These are phyloP conservation scores for Coprinopsis cinerea DNA, from an alignment of 768 basidiomycete genomes.

Conservation along the genomic window DNA sequence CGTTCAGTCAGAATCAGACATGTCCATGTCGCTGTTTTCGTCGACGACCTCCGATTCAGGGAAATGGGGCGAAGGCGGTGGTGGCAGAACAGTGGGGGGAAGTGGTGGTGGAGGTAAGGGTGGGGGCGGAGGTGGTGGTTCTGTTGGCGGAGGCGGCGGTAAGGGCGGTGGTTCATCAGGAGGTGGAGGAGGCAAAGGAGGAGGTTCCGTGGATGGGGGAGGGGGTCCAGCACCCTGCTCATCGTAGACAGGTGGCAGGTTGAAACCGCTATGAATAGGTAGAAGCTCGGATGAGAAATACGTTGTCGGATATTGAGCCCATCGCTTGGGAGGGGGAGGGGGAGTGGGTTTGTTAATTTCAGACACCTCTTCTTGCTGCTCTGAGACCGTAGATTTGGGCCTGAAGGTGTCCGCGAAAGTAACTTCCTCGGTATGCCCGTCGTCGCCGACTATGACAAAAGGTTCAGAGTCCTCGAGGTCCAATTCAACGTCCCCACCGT, in stretches of 20 bases:
- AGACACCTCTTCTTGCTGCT: neutral
- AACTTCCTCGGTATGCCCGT: conserved; percentile 33
- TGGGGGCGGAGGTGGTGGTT: conserved; percentile 11
- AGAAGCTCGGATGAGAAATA: conserved; percentile 56
- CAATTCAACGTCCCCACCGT: conserved; percentile 21
- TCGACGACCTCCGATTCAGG: conserved; percentile 10
- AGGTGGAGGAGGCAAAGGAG: conserved; percentile 7
- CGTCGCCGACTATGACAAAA: conserved; percentile 29
- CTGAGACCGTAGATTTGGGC: neutral
- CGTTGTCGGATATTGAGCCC: conserved; percentile 58
- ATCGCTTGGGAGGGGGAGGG: conserved; percentile 28
- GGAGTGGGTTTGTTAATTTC: neutral
- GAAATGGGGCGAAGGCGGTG: conserved; percentile 7
- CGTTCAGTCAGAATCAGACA: conserved; percentile 30
- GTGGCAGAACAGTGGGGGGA: conserved; percentile 13
- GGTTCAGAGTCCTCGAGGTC: conserved; percentile 17
- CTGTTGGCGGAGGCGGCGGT: conserved; percentile 10
- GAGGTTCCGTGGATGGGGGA: conserved; percentile 8
- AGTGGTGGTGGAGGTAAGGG: neutral
- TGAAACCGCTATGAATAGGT: conserved; percentile 40
- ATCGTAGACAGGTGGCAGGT: conserved; percentile 27
- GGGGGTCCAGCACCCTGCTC: conserved; percentile 17
- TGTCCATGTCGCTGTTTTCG: conserved; percentile 29
- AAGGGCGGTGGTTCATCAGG: conserved; percentile 1
- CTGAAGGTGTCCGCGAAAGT: conserved; percentile 20